A percentile compares a stretch with the other conserved stretches of the same genome.
Evolutionary conservation across 169 alveolate species (phyloP).

Genomic region (Perkinsus marinus): DNA sequence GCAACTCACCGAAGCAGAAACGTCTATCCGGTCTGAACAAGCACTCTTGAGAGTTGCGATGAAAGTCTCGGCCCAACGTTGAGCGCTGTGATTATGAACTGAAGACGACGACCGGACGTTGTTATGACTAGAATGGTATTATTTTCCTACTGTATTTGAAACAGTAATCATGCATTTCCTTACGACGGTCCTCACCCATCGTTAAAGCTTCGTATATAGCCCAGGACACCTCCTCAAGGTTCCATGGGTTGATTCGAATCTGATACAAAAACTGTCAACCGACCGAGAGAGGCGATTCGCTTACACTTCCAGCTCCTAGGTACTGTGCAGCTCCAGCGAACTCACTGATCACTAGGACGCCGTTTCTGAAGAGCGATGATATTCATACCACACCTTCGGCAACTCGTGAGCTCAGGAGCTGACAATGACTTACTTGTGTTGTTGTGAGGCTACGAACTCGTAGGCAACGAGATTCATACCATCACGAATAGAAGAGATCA

Average conservation of each 20-base stretch:
- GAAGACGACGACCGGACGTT: too few species aligned
- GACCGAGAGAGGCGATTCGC: background rate
- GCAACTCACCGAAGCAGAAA: background rate
- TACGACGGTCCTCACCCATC: constrained; percentile 17
- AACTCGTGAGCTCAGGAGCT: background rate
- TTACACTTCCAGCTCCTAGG: constrained; percentile 2
- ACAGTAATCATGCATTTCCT: constrained; percentile 14
- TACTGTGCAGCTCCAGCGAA: constrained; percentile 33
- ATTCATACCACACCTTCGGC: background rate
- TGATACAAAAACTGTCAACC: too few species aligned
- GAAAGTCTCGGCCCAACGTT: background rate
- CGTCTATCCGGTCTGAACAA: background rate
- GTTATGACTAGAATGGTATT: too few species aligned
- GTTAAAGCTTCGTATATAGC: constrained; percentile 27
- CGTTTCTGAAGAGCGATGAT: background rate
- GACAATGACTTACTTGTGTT: constrained; percentile 5
- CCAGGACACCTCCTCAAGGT: constrained; percentile 13
- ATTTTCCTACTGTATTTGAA: background rate
- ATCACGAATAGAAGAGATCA: constrained; percentile 17
- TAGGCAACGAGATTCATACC: constrained; percentile 22
- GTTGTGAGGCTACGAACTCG: constrained; percentile 25
- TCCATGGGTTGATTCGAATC: constrained; percentile 32
- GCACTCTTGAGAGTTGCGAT: background rate
- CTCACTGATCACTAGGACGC: constrained; percentile 23
- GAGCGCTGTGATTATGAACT: background rate